Conservation (phyloP, 345 rosid species). For the Adansonia digitata region DNA sequence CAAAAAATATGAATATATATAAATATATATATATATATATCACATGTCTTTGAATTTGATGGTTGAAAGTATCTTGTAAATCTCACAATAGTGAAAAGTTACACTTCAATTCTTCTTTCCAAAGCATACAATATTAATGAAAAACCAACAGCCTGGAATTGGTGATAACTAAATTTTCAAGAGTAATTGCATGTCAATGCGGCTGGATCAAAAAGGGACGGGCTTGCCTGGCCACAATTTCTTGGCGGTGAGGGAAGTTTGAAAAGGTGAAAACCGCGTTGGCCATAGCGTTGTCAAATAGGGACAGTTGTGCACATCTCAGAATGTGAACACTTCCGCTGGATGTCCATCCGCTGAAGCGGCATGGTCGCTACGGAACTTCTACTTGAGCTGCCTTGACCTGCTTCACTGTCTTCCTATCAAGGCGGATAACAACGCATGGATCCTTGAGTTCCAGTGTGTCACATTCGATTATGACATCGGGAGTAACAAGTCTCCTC, state of each 20-base stretch:
- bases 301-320: slow-evolving; percentile 96
- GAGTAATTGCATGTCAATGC: slow-evolving; percentile 40
- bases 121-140: slow-evolving; percentile 57
- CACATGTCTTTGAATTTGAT: too few species aligned
- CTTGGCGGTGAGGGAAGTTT: slow-evolving; percentile 48
- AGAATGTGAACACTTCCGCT: slow-evolving; percentile 78
- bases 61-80: too few species aligned
- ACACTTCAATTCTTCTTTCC: slow-evolving; percentile 58
- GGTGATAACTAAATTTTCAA: slow-evolving; percentile 40
- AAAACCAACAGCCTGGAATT: slow-evolving; percentile 61
- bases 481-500: too few species aligned
- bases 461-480: slow-evolving; percentile 76
- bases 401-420: slow-evolving; percentile 65
- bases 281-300: slow-evolving; percentile 63
- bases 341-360: slow-evolving; percentile 73
- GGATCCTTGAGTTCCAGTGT: slow-evolving; percentile 54
- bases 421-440: slow-evolving; percentile 70
- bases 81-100: slow-evolving; percentile 6
- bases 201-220: slow-evolving; percentile 40
- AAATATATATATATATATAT: too few species aligned
- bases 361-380: slow-evolving; percentile 82
- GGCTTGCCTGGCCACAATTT: slow-evolving; percentile 34
- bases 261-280: slow-evolving; percentile 91
- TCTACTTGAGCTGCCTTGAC: slow-evolving; percentile 81
- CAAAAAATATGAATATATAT: too few species aligned